These are phyloP conservation scores for Mycothermus thermophilus DNA, from an alignment of 495 filamentous ascomycete genomes.

Conservation along the genomic window DNA sequence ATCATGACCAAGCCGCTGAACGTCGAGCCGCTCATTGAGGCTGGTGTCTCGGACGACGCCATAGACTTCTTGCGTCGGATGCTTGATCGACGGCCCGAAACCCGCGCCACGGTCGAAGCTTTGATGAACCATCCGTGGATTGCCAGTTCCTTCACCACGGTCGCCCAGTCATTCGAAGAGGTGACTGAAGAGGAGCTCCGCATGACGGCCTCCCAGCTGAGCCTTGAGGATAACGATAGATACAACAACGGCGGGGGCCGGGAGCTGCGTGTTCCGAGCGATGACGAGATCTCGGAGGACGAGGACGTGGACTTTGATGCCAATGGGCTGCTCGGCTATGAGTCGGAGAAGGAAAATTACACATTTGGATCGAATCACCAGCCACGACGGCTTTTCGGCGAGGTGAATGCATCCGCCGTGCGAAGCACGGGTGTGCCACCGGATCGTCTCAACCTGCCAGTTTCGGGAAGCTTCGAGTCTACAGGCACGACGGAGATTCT, in stretches of 20 bases:
- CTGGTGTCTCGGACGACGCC: constrained; percentile 45
- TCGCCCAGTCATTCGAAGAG: constrained; percentile 28
- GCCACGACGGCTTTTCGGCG: constrained; percentile 58
- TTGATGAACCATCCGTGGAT: constrained; percentile 62
- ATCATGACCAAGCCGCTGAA: constrained; percentile 67
- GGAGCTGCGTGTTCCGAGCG: constrained; percentile 8
- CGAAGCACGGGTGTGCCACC: constrained; percentile 41
- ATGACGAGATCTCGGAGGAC: constrained; percentile 27
- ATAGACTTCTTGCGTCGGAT: constrained; percentile 64
- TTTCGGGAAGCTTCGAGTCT: constrained; percentile 18
- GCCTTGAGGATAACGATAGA: constrained; percentile 34
- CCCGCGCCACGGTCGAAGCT: constrained; percentile 48
- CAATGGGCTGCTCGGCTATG: constrained; percentile 17
- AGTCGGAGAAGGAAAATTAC: constrained; percentile 31
- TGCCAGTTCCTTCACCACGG: constrained; percentile 16
- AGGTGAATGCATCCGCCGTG: constrained; percentile 58
- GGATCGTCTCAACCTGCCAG: constrained; percentile 32
- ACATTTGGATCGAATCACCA: constrained; percentile 22
- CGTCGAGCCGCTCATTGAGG: constrained; percentile 38
- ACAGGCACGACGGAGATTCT: constrained; percentile 19
- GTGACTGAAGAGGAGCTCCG: constrained; percentile 35
- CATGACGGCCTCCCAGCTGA: constrained; percentile 56
- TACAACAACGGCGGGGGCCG: not conserved
- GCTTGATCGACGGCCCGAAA: constrained; percentile 56
- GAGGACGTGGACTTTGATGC: constrained; percentile 29